Conservation (phyloP, 345 rosid species). For the Trapa bicornis region DNA sequence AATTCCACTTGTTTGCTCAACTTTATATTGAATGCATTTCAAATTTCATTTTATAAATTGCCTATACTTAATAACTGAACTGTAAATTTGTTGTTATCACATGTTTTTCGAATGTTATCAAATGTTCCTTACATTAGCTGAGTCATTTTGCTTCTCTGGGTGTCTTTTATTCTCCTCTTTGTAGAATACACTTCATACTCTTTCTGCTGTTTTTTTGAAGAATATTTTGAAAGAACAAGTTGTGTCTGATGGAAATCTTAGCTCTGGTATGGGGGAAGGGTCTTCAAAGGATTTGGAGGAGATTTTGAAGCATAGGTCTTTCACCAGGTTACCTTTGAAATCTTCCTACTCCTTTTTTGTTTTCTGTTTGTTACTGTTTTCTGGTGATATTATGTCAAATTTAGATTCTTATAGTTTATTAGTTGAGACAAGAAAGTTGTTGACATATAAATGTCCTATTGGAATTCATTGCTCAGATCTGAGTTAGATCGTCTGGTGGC, state of each 20-base stretch:
- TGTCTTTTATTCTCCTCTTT: not conserved
- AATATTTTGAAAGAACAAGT: conserved; percentile 15
- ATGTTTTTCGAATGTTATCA: not conserved
- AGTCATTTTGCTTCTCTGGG: not conserved
- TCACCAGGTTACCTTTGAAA: conserved; percentile 41
- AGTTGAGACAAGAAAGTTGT: not conserved
- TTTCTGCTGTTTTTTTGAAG: conserved; percentile 13
- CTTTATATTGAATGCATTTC: not conserved
- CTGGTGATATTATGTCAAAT: not conserved
- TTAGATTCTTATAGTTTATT: not conserved
- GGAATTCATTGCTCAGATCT: conserved; percentile 33
- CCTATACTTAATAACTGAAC: not conserved
- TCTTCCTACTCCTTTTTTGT: not conserved
- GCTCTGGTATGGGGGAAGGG: conserved; percentile 14
- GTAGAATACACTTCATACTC: not conserved
- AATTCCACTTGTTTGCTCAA: not conserved
- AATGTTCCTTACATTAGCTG: too few species aligned
- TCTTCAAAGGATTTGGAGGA: conserved; percentile 41
- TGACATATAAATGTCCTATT: not conserved
- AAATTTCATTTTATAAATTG: not conserved
- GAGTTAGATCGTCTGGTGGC: conserved; percentile 76
- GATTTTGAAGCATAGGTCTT: conserved; percentile 56
- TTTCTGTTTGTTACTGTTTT: not conserved
- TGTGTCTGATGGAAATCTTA: conserved; percentile 15
- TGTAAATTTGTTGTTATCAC: not conserved